Evolutionary conservation across 805 yeast genomes (phyloP), one percentile per base, ranked within the genome.

Genomic region (Starmera amethionina): DNA sequence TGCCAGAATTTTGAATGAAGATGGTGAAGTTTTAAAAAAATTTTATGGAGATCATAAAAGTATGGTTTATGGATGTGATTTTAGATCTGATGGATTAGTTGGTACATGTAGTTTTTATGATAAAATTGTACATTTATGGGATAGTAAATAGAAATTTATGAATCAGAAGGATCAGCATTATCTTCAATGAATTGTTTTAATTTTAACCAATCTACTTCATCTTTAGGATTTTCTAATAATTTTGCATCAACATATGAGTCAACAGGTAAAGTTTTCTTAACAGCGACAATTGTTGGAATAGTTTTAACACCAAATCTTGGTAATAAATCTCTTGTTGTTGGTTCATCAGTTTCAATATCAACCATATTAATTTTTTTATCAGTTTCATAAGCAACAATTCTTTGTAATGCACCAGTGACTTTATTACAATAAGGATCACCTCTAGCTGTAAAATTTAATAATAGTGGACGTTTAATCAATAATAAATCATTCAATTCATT

Each of bases 31-130:
- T 40, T 54, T 58, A 3, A 63, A 65, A 22, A 71, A 68, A 41
- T 72, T 75, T 55, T 80, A 79, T 52, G 69, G 71, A 11, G 83
- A 82, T 28, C 97, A 90, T 55, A 79, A 78, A 38, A 86, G 96
- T 44, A 90, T 93, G 87, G 89, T 90, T 41, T 90, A 90, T 54
- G 98, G 97, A 0, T 96, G 95, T 5, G 96, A 84, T 54, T 89
- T 68, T 12, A 52, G 54, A 2, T 66, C 67, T 5, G 75, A 68
- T 7, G 58, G 59, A 2, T 49, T 57, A 5, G 73, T 82, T 8
- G 82, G 76, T 3, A 88, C 96, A 1, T 90, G 97, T 58, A 87
- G 96, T 41, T 90, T 90, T 58, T 90, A 90, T 63, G 98, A 90
- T 58, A 74, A 75, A 40, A 75, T 83, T 15, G 71, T 90, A 2